Evolutionary conservation across 306 rosid genomes (phyloP), one percentile per base, ranked within the genome.

Genomic region (Trifolium dubium): DNA sequence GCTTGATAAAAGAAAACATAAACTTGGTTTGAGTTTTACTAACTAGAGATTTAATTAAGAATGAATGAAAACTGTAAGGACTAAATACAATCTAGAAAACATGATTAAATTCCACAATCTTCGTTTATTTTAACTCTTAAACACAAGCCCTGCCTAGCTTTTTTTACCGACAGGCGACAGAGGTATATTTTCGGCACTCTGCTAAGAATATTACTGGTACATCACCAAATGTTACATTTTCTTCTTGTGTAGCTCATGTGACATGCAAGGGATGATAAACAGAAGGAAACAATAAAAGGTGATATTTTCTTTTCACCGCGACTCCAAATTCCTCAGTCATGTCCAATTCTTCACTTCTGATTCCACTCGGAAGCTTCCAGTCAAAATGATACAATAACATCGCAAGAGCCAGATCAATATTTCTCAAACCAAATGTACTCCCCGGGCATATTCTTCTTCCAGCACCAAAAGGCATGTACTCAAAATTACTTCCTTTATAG

Each of bases 401-500:
- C 34, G 81, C 76, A 32, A 83, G 58, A 5, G 44, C 30, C 11
- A 74, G 5, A 18, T 80, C 76, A 74, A 74, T 10, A 50, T 13
- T 50, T 60, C 66, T 66, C 53, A 74, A 10, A 31, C 72, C 83
- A 74, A 67, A 80, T 62, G 67, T 51, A 23, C 10, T 74, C 3
- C 80, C 80, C 4, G 83, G 79, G 23, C 79, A 80, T 9, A 80
- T 80, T 64, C 83, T 84, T 67, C 77, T 84, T 62, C 85, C 82
- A 28, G 82, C 70, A 12, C 88, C 88, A 62, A 83, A 83, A 1
- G 83, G 83, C 23, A 74, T 61, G 68, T 5, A 80, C 72, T 80
- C 72, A 62, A 74, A 80, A 40, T 61, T 19, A 68, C 0, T 68
- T 5, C 76, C 83, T 51, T 69, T 80, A 50, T 61, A 74, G 11